These are phyloP conservation scores for Nitzschia palea DNA, from an alignment of 108 stramenopile genomes.

Conservation along the genomic window DNA sequence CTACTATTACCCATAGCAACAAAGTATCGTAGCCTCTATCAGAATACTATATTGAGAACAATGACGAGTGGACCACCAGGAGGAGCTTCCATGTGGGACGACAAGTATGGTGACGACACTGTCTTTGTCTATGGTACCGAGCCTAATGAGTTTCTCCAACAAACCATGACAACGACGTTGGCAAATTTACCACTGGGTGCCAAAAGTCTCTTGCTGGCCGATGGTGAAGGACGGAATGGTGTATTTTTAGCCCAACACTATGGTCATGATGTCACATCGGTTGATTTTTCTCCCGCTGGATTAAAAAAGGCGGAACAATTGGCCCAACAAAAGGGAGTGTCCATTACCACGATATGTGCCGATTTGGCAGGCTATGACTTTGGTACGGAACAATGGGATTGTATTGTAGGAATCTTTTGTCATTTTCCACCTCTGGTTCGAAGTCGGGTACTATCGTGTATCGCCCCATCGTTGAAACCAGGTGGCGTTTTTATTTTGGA, in stretches of 20 bases:
- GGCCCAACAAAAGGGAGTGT: slow-evolving; percentile 29
- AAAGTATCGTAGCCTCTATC: no score
- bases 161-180: slow-evolving; percentile 1
- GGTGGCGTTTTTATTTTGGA: slow-evolving; percentile 49
- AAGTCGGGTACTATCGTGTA: slow-evolving; percentile 22
- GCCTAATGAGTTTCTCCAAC: slow-evolving; percentile 51
- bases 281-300: slow-evolving; percentile 46
- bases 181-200: slow-evolving; percentile 8
- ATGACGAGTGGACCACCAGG: background rate
- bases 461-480: slow-evolving; percentile 37
- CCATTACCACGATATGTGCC: slow-evolving; percentile 29
- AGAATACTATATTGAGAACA: no score
- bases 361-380: slow-evolving; percentile 47
- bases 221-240: slow-evolving; percentile 60
- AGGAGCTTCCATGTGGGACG: slow-evolving; percentile 39
- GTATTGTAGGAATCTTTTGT: slow-evolving; percentile 54
- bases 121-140: slow-evolving; percentile 50
- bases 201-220: slow-evolving; percentile 45
- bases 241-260: slow-evolving; percentile 42
- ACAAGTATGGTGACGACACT: slow-evolving; percentile 20
- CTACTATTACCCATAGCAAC: no score
- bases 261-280: slow-evolving; percentile 42
- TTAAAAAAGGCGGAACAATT: slow-evolving; percentile 42
- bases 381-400: slow-evolving; percentile 46
- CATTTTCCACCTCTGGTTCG: slow-evolving; percentile 51